Conservation (phyloP, 106 monocot species). For the Dendrobium nobile region DNA sequence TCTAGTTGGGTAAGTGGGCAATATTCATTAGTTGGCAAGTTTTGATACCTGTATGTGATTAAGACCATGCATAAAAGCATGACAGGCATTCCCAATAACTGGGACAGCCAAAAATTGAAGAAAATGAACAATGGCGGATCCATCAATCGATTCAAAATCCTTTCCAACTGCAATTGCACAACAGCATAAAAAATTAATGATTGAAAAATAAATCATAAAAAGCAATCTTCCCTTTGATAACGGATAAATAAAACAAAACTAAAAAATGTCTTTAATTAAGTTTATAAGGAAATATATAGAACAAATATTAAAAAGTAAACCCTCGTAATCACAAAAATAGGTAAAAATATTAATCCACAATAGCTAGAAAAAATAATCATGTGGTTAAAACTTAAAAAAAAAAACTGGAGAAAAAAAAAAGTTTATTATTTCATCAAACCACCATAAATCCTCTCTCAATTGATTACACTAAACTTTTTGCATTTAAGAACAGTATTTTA, state of each 20-base stretch:
- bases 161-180: constrained; percentile 42
- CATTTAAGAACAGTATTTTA: too few relatives aligned
- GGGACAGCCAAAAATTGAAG: constrained; percentile 76
- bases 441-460: too few relatives aligned
- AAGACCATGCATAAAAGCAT: constrained; percentile 92
- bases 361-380: neutral
- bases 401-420: neutral
- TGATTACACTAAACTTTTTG: too few relatives aligned
- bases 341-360: neutral
- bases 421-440: neutral
- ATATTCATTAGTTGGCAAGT: neutral
- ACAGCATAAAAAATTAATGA: neutral
- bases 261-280: neutral
- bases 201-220: neutral
- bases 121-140: constrained; percentile 42
- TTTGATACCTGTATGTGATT: constrained; percentile 59
- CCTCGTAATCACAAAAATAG: neutral
- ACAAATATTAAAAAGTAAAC: neutral
- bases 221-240: neutral
- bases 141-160: constrained; percentile 47
- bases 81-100: constrained; percentile 73
- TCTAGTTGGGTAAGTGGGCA: neutral
- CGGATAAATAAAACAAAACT: neutral
- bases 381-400: too few relatives aligned
- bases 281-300: neutral